Evolutionary conservation across 1,139 yeast species (phyloP).

Genomic region (Blastobotrys niveus): DNA sequence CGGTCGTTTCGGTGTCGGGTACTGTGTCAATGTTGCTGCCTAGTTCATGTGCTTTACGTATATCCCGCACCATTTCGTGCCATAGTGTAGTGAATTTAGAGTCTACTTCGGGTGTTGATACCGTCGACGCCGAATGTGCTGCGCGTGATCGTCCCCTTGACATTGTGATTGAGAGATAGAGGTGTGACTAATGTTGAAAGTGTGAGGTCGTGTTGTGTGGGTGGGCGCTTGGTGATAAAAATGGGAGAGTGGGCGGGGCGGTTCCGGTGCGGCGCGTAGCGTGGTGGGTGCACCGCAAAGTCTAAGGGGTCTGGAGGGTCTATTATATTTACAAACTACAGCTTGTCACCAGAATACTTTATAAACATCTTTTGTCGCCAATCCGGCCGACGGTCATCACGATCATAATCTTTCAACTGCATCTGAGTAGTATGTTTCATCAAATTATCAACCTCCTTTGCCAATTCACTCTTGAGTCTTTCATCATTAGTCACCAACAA

Average conservation of each 20-base stretch:
- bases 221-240: no score
- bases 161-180: slow-evolving; percentile 2
- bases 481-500: slow-evolving; percentile 66
- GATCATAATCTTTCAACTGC: slow-evolving; percentile 52
- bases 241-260: no score
- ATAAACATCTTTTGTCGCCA: slow-evolving; percentile 54
- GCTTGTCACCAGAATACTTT: slow-evolving; percentile 47
- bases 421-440: slow-evolving; percentile 48
- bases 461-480: slow-evolving; percentile 52
- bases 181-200: no score
- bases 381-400: slow-evolving; percentile 54
- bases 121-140: slow-evolving; percentile 5
- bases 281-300: no score
- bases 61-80: slow-evolving; percentile 11
- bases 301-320: no score
- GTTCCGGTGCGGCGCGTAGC: no score
- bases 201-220: no score
- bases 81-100: slow-evolving; percentile 9
- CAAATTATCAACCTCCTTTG: slow-evolving; percentile 58
- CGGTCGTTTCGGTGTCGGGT: neutral
- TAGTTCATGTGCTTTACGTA: slow-evolving; percentile 15
- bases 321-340: slow-evolving; percentile 33
- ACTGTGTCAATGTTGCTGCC: slow-evolving; percentile 9
- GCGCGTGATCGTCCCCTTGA: slow-evolving; percentile 6
- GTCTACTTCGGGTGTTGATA: slow-evolving; percentile 4